Evolutionary conservation across 2,329 filamentous ascomycete species (phyloP), one percentile per base, ranked within the genome.

Genomic region (Blastomyces parvus): DNA sequence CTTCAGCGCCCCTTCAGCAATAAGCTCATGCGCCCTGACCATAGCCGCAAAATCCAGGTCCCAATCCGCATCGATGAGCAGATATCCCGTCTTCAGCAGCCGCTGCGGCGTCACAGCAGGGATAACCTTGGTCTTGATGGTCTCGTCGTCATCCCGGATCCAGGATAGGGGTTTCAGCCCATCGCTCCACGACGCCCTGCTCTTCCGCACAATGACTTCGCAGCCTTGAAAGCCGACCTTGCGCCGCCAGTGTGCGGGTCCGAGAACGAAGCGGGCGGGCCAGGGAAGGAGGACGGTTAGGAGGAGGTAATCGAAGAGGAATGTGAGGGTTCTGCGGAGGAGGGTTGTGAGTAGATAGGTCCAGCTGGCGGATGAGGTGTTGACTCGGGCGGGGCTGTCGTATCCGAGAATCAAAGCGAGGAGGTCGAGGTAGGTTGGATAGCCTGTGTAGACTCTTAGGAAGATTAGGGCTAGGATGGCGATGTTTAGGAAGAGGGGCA

Each of bases 31-130:
- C 3, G 90, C 90, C 66, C 82, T 78, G 14, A 91, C 79, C 90
- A 97, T 97, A 25, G 83, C 82, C 57, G 82, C 81, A 83, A 92
- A 97, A 73, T 96, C 91, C 65, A 97, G 79, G 74, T 96, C 89
- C 88, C 91, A 97, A 66, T 91, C 84, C 66, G 83, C 84, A 72
- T 92, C 89, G 81, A 96, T 89, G 68, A 94, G 86, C 66, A 95
- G 77, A 72, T 95, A 96, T 25, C 91, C 91, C 38, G 91, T 96
- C 82, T 95, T 96, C 68, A 83, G 80, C 69, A 93, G 79, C 61
- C 86, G 81, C 69, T 84, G 77, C 27, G 86, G 83, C 19, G 87
- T 82, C 3, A 92, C 88, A 1, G 90, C 92, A 1, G 84, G 82
- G 66, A 86, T 75, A 56, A 96, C 81, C 68, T 74, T 75, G n/a